Conservation (phyloP, 78 protist species). For the Dictyostelium brefeldianum region DNA sequence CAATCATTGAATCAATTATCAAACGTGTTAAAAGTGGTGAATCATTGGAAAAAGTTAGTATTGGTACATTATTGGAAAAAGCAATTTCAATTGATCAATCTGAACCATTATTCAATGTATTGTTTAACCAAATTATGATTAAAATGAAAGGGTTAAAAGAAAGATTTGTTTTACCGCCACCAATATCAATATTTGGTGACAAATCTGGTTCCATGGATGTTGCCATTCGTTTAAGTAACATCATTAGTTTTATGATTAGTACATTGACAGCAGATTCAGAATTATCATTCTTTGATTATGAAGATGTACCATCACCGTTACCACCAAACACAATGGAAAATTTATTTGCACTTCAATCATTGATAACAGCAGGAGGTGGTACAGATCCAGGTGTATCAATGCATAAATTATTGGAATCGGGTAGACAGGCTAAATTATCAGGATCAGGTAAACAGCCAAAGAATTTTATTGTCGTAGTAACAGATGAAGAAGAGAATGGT, state of each 20-base stretch:
- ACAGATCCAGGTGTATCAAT: conserved; percentile 41
- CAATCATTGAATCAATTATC: neutral
- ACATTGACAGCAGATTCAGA: conserved; percentile 21
- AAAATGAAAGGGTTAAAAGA: neutral
- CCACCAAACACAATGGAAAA: neutral
- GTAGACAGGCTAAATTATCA: no score
- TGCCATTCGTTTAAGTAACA: conserved; percentile 61
- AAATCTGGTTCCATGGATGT: conserved; percentile 74
- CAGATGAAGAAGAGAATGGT: conserved; percentile 76
- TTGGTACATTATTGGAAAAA: conserved; percentile 70
- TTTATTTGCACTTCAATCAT: neutral
- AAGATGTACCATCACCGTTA: conserved; percentile 28
- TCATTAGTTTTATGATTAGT: conserved; percentile 23
- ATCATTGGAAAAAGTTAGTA: neutral
- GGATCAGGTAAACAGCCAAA: neutral
- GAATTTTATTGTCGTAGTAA: conserved; percentile 13
- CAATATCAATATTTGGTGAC: conserved; percentile 65
- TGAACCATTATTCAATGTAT: neutral
- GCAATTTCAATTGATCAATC: neutral
- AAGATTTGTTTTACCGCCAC: conserved; percentile 64
- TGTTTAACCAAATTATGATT: neutral
- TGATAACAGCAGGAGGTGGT: conserved; percentile 46
- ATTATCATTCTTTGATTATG: conserved; percentile 50
- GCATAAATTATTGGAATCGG: no score
- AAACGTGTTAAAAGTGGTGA: conserved; percentile 16